phyloP scores from a whole-genome alignment of 2,329 filamentous ascomycete species.

The Sphaerulina populicola region DNA sequence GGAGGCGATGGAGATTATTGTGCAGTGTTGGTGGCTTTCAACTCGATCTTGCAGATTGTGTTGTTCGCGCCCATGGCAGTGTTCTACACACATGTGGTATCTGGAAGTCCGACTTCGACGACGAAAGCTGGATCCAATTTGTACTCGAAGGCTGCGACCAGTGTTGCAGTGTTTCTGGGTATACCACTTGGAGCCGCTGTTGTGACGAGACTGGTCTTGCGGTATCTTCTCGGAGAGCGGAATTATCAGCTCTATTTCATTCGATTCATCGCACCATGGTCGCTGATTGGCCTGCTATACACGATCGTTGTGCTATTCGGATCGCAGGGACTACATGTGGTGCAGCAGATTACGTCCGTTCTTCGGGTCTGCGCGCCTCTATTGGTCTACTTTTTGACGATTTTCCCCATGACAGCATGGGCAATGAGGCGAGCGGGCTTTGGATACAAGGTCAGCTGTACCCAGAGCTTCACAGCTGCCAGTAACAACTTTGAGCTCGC shows the following conservation, averaged over 20 bases:
- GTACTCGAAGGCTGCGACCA: slow-evolving; percentile 55
- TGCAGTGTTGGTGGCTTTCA: slow-evolving; percentile 49
- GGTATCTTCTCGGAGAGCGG: slow-evolving; percentile 45
- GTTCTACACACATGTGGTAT: slow-evolving; percentile 56
- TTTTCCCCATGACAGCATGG: slow-evolving; percentile 63
- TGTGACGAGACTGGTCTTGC: slow-evolving; percentile 60
- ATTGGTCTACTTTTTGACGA: slow-evolving; percentile 62
- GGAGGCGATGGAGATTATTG: slow-evolving; percentile 75
- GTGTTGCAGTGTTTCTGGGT: slow-evolving; percentile 72
- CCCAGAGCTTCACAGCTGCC: slow-evolving; percentile 79
- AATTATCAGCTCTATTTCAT: slow-evolving; percentile 65
- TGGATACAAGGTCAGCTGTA: slow-evolving; percentile 60
- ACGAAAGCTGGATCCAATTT: slow-evolving; percentile 29
- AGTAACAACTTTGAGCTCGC: slow-evolving; percentile 93
- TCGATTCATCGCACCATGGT: slow-evolving; percentile 62
- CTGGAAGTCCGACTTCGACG: slow-evolving; percentile 36
- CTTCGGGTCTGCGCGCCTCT: slow-evolving; percentile 72
- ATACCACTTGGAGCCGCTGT: slow-evolving; percentile 75
- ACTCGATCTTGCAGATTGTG: slow-evolving; percentile 43
- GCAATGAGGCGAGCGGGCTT: slow-evolving; percentile 60
- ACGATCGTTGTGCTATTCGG: slow-evolving; percentile 82
- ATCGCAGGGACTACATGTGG: slow-evolving; percentile 66
- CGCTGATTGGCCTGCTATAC: slow-evolving; percentile 73
- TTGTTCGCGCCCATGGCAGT: slow-evolving; percentile 40
- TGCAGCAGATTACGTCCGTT: slow-evolving; percentile 76